A percentile compares a stretch with the other conserved stretches of the same genome.
phyloP scores from a whole-genome alignment of 2,329 filamentous ascomycete species.

The Colletotrichum neosansevieriae region DNA sequence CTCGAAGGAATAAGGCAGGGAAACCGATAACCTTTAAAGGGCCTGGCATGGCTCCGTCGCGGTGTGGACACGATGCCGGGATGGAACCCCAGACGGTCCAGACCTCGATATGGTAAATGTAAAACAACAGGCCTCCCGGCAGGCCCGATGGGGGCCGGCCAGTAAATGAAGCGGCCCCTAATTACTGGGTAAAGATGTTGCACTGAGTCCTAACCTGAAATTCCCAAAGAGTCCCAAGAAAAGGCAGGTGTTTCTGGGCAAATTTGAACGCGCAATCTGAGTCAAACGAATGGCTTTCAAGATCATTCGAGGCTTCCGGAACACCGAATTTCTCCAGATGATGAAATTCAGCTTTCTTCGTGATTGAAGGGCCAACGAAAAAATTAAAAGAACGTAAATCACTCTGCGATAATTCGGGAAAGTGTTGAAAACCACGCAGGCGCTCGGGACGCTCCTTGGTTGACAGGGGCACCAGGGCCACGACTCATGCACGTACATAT shows the following conservation, averaged over 20 bases:
- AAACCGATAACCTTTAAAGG: slow-evolving; percentile 22
- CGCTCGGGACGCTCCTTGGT: slow-evolving; percentile 12
- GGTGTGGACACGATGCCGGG: slow-evolving; percentile 22
- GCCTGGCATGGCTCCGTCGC: neutral
- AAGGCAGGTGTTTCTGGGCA: slow-evolving; percentile 7
- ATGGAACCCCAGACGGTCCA: slow-evolving; percentile 14
- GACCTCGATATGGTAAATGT: neutral
- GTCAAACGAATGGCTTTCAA: neutral
- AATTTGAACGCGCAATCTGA: slow-evolving; percentile 22
- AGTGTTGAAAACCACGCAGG: neutral
- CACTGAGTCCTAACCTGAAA: neutral
- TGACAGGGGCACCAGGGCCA: slow-evolving; percentile 1
- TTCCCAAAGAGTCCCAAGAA: slow-evolving; percentile 8
- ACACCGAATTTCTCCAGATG: neutral
- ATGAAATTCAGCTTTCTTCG: no score
- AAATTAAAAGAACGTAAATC: no score
- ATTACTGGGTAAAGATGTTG: no score
- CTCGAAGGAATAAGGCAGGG: neutral
- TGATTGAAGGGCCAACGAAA: no score
- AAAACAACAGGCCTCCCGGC: slow-evolving; percentile 8
- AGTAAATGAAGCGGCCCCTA: neutral
- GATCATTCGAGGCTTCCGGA: slow-evolving; percentile 5
- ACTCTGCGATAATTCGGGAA: neutral
- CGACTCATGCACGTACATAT: slow-evolving; percentile 26
- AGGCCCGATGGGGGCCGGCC: neutral